These are phyloP conservation scores for Penicillium sp. DNA, from an alignment of 2,329 filamentous ascomycete genomes.

Conservation along the genomic window DNA sequence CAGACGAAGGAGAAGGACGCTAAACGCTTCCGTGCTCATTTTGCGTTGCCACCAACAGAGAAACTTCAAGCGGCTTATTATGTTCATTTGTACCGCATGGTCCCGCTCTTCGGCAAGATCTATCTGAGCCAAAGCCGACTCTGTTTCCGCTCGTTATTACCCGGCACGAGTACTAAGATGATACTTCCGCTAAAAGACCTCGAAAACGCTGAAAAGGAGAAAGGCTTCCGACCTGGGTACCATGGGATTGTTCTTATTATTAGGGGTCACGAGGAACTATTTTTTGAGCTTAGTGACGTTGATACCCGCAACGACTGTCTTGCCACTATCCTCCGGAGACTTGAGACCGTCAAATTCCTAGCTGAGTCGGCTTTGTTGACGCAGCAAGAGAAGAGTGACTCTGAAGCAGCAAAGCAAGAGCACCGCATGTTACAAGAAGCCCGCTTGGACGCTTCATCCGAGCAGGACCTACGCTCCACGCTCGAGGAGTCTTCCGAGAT, in stretches of 20 bases:
- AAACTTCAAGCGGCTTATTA: slow-evolving; percentile 88
- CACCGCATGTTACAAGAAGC: slow-evolving; percentile 80
- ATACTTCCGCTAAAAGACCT: slow-evolving; percentile 90
- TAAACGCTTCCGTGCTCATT: slow-evolving; percentile 82
- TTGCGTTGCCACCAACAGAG: slow-evolving; percentile 83
- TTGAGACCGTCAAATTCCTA: slow-evolving; percentile 74
- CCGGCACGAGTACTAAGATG: slow-evolving; percentile 88
- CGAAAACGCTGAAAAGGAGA: slow-evolving; percentile 92
- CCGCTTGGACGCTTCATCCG: slow-evolving; percentile 55
- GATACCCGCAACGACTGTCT: slow-evolving; percentile 88
- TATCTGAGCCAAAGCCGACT: slow-evolving; percentile 88
- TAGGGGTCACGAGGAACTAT: slow-evolving; percentile 90
- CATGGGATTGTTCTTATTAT: slow-evolving; percentile 92
- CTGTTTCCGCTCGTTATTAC: slow-evolving; percentile 90
- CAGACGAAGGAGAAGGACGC: slow-evolving; percentile 64
- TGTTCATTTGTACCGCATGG: slow-evolving; percentile 84
- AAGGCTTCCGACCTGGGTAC: slow-evolving; percentile 90
- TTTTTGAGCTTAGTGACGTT: slow-evolving; percentile 85
- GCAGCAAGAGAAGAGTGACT: slow-evolving; percentile 71
- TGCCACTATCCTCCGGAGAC: slow-evolving; percentile 75
- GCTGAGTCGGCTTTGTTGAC: slow-evolving; percentile 71
- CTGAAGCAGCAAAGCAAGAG: slow-evolving; percentile 77
- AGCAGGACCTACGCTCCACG: slow-evolving; percentile 31
- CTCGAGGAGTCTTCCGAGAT: slow-evolving; percentile 48
- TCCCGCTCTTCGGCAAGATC: slow-evolving; percentile 94